Base-by-base conservation (phyloP, 495 filamentous ascomycete genomes). In the Penicillium pulvis region DNA sequence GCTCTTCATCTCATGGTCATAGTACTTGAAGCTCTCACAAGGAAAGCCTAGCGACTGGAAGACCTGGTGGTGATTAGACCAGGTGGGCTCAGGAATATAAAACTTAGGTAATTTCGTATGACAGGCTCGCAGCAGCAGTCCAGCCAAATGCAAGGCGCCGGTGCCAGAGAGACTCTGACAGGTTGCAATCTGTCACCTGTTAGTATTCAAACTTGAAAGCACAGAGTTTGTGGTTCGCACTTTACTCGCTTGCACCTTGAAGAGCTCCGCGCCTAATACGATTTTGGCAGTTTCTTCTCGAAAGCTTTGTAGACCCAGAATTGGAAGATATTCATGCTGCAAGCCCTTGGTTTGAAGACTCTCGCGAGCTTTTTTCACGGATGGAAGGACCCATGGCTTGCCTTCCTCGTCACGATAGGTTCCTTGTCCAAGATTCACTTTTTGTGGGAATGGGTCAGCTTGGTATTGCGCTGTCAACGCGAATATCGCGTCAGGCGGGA, bases 91-190 rank as follows among this genome's bases (percentile, higher is more conserved):
- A 6, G 74, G 68, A 19, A 75, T 67, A 50, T 71, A 72, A 28
- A 76, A 58, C 39, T 63, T 71, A 1, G 69, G 63, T 1, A 63
- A 55, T 9, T 58, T 53, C 3, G 16, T 43, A 10, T 60, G 58
- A 45, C 52, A 61, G n/a, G 55, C 55, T 61, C 83, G 75, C 44
- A 94, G 82, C 75, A 94, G 89, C 54, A 89, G 79, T 52, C 86
- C 90, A 50, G 90, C 91, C 3, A 94, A 72, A 61, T 95, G 91
- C 11, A 93, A 81, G 24, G 91, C 88, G 45, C 91, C 91, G 19
- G 91, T 95, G 56, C 91, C 91, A 45, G 91, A 94, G 71, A 96
- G 87, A 61, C 89, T 90, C 71, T 91, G 89, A 11, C 69, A 73
- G 2, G 66, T 68, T 20, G 72, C 67, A 9, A 75, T 33, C 49